Evolutionary conservation across 2,329 filamentous ascomycete species (phyloP).

Genomic region (Verticillium tricorpus): DNA sequence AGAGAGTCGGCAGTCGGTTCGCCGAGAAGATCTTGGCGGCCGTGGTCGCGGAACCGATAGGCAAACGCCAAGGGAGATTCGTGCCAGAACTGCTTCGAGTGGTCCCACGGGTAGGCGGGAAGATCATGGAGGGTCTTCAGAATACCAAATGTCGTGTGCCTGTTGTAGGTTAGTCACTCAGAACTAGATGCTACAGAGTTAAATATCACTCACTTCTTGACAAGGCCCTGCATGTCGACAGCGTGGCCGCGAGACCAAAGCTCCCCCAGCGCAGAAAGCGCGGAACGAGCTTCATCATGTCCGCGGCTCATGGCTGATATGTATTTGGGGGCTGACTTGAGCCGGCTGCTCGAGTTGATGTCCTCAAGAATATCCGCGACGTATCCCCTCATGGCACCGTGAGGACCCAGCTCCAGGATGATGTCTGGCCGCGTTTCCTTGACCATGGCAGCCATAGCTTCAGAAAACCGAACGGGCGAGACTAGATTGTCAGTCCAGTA

Average conservation of each 20-base stretch:
- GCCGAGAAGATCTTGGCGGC: slow-evolving; percentile 48
- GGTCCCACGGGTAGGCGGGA: slow-evolving; percentile 52
- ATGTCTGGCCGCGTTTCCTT: slow-evolving; percentile 23
- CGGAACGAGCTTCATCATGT: slow-evolving; percentile 13
- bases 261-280: slow-evolving; percentile 27
- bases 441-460: slow-evolving; percentile 32
- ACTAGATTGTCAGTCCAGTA: slow-evolving; percentile 46
- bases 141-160: slow-evolving; percentile 1
- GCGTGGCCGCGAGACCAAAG: slow-evolving; percentile 31
- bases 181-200: neutral
- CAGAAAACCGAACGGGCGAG: slow-evolving; percentile 37
- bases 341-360: neutral
- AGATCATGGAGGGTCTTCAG: slow-evolving; percentile 33
- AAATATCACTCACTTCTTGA: slow-evolving; percentile 13
- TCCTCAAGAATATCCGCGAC: slow-evolving; percentile 28
- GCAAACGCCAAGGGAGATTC: slow-evolving; percentile 42
- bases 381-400: slow-evolving; percentile 29
- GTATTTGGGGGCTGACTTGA: slow-evolving; percentile 8
- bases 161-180: slow-evolving; percentile 2
- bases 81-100: slow-evolving; percentile 47
- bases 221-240: slow-evolving; percentile 25
- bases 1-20: slow-evolving; percentile 37
- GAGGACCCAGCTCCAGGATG: slow-evolving; percentile 37
- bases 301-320: slow-evolving; percentile 22
- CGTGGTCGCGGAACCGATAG: slow-evolving; percentile 37